These are phyloP conservation scores for Rhizopogon rudus DNA, from an alignment of 768 basidiomycete genomes.

Conservation along the genomic window DNA sequence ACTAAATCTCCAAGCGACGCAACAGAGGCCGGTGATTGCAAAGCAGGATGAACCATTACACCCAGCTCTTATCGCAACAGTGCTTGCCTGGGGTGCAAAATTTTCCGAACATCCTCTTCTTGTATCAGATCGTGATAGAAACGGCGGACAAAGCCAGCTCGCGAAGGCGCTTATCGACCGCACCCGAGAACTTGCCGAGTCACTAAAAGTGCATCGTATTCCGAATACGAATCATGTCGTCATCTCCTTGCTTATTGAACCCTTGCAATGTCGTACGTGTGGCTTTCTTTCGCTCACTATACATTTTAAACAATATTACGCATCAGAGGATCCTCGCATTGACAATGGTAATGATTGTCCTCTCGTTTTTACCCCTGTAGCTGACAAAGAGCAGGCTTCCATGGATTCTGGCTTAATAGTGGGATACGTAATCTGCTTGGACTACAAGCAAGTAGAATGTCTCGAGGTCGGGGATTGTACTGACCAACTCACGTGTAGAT, in stretches of 20 bases:
- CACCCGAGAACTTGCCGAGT: conserved; percentile 82
- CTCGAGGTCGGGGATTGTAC: conserved; percentile 4
- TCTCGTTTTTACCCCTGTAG: conserved; percentile 7
- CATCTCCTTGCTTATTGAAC: conserved; percentile 76
- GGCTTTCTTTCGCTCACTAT: neutral
- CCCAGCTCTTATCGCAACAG: conserved; percentile 77
- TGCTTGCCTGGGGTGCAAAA: conserved; percentile 89
- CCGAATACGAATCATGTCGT: conserved; percentile 78
- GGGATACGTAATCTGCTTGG: conserved; percentile 77
- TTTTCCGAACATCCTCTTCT: conserved; percentile 90
- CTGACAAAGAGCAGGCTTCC: conserved; percentile 53
- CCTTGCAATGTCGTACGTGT: conserved; percentile 81
- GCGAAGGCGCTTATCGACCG: conserved; percentile 76
- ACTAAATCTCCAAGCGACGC: conserved; percentile 39
- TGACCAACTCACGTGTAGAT: conserved; percentile 43
- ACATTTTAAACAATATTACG: conserved; percentile 6
- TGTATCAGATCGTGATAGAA: conserved; percentile 68
- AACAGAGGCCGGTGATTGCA: conserved; percentile 17
- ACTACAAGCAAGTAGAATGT: conserved; percentile 46
- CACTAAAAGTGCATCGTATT: conserved; percentile 79
- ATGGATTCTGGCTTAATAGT: conserved; percentile 78
- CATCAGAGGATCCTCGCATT: conserved; percentile 66
- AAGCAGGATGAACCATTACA: conserved; percentile 46
- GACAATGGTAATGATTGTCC: conserved; percentile 50
- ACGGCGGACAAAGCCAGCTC: conserved; percentile 67